These are phyloP conservation scores for Leucogyrophana mollusca DNA, from an alignment of 768 basidiomycete genomes.

Conservation along the genomic window DNA sequence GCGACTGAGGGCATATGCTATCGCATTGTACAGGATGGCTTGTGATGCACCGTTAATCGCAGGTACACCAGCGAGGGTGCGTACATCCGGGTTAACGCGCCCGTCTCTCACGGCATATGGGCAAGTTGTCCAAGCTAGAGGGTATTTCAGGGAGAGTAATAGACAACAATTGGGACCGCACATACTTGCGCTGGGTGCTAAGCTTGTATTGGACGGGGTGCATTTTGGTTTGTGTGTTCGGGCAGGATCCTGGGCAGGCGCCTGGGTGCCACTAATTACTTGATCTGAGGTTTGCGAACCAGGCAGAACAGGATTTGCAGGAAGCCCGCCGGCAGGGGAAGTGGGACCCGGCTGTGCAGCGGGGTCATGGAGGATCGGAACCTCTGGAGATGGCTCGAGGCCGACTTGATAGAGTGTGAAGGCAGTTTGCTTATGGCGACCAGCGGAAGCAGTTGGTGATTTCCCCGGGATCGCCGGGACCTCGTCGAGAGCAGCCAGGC, in stretches of 20 bases:
- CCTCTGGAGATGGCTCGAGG: too few relatives aligned
- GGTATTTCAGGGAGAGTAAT: background rate
- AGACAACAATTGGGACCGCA: slow-evolving; percentile 3
- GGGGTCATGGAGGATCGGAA: too few relatives aligned
- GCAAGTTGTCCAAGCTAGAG: slow-evolving; percentile 41
- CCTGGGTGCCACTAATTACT: slow-evolving; percentile 23
- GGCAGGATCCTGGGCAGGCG: slow-evolving; percentile 15
- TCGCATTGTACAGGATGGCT: slow-evolving; percentile 42
- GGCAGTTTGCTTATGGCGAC: too few relatives aligned
- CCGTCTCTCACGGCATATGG: slow-evolving; percentile 51
- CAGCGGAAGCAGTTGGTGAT: too few relatives aligned
- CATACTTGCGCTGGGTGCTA: slow-evolving; percentile 54
- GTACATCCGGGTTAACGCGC: slow-evolving; percentile 54
- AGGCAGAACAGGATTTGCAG: background rate
- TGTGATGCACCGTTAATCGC: slow-evolving; percentile 42
- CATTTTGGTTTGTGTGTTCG: slow-evolving; percentile 29
- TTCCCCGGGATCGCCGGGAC: too few relatives aligned
- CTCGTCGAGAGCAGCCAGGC: too few relatives aligned
- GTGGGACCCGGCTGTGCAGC: too few relatives aligned
- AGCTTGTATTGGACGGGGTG: slow-evolving; percentile 48
- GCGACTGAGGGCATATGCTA: slow-evolving; percentile 38
- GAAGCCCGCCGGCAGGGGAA: slow-evolving; percentile 4
- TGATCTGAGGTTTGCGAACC: slow-evolving; percentile 9
- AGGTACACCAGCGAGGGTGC: slow-evolving; percentile 39
- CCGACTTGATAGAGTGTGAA: too few relatives aligned